Conservation (phyloP, 306 rosid species). For the Sicyos baderoa region DNA sequence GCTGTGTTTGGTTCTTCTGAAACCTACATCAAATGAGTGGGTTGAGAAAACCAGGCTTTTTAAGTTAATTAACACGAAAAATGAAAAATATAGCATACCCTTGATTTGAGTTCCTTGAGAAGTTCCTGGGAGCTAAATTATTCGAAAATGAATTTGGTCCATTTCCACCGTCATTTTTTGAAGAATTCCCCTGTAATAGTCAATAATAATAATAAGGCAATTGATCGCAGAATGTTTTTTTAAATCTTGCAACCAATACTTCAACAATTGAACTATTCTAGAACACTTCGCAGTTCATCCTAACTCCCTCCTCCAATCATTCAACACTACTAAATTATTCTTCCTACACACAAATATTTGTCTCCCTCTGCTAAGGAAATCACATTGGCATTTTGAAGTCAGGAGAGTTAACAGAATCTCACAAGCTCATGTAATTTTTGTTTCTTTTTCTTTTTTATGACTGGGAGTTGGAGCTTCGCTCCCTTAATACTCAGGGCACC, state of each 20-base stretch:
- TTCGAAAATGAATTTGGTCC: conserved; percentile 44
- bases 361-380: background rate
- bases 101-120: conserved; percentile 41
- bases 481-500: too few relatives aligned
- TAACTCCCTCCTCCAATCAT: background rate
- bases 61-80: conserved; percentile 9
- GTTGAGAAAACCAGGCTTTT: conserved; percentile 12
- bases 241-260: background rate
- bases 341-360: background rate
- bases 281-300: background rate
- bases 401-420: background rate
- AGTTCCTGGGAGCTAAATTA: conserved; percentile 37
- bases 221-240: conserved; percentile 7
- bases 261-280: background rate
- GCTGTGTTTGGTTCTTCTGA: conserved; percentile 57
- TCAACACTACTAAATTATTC: background rate
- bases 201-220: conserved; percentile 10
- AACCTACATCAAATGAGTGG: conserved; percentile 39
- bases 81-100: conserved; percentile 39
- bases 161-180: conserved; percentile 28
- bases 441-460: too few relatives aligned
- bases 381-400: background rate
- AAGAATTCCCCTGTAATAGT: conserved; percentile 44
- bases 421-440: background rate
- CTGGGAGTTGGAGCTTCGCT: too few relatives aligned